Conservation (phyloP, 352 stramenopile genomes). For the Globisporangium emineosum region DNA sequence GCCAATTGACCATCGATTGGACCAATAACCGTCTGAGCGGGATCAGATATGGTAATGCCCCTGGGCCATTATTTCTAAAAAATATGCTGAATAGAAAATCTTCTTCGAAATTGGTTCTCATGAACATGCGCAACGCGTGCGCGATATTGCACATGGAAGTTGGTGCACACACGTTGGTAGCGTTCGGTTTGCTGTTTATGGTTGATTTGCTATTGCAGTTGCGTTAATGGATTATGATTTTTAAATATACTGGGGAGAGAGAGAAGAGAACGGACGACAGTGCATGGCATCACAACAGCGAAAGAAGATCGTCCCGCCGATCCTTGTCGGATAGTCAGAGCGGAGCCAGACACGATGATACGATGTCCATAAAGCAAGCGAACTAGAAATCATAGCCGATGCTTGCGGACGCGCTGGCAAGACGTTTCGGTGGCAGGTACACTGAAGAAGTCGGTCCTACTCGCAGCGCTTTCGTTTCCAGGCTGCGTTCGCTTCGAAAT, state of each 20-base stretch:
- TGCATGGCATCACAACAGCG: background rate
- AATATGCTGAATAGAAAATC: background rate
- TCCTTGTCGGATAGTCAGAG: background rate
- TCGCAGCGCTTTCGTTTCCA: slow-evolving; percentile 70
- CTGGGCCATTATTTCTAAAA: background rate
- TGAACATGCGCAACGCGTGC: background rate
- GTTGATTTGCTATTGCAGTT: background rate
- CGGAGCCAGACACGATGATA: background rate
- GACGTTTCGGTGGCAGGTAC: background rate
- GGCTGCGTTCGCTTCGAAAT: slow-evolving; percentile 42
- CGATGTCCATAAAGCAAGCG: background rate
- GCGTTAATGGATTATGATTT: background rate
- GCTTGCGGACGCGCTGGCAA: background rate
- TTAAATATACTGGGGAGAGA: slow-evolving; percentile 39
- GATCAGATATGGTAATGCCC: background rate
- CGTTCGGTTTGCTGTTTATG: background rate
- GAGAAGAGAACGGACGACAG: background rate
- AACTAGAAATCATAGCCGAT: background rate
- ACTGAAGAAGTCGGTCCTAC: slow-evolving; percentile 20
- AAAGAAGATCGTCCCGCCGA: background rate
- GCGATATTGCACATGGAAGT: background rate
- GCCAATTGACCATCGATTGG: slow-evolving; percentile 12
- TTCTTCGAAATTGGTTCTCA: background rate
- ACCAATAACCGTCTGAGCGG: background rate
- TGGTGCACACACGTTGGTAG: background rate